These are phyloP conservation scores for Pythium dissimile DNA, from an alignment of 352 stramenopile species.

Conservation along the genomic window DNA sequence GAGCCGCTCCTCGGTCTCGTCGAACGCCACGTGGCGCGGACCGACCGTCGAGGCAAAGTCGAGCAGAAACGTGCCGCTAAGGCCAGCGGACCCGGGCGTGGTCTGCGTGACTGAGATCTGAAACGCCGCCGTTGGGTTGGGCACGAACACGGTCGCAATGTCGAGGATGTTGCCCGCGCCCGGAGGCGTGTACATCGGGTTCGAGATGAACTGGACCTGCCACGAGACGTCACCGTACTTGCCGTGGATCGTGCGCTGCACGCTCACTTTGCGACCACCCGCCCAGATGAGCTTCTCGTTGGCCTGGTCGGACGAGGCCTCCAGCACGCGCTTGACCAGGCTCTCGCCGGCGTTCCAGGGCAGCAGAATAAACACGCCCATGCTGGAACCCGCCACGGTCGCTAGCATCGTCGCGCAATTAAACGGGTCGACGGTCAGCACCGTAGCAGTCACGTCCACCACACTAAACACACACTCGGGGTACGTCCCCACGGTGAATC, in stretches of 20 bases:
- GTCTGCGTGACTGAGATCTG: conserved; percentile 83
- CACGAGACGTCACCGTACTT: conserved; percentile 95
- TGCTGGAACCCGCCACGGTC: conserved; percentile 14
- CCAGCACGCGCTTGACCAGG: conserved; percentile 44
- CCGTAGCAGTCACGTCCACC: conserved; percentile 21
- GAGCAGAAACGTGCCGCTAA: conserved; percentile 90
- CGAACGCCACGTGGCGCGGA: conserved; percentile 74
- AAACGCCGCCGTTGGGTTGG: conserved; percentile 13
- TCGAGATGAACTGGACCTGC: conserved; percentile 92
- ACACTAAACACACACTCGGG: conserved; percentile 55
- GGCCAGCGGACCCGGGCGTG: conserved; percentile 75
- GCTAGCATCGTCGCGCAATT: conserved; percentile 27
- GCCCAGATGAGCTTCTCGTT: conserved; percentile 39
- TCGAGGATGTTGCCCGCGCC: conserved; percentile 87
- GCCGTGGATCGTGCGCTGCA: conserved; percentile 87
- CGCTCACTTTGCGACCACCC: conserved; percentile 71
- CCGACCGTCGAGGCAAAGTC: conserved; percentile 87
- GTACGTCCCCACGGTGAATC: conserved; percentile 53
- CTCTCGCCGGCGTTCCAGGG: conserved; percentile 69
- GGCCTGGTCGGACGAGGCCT: conserved; percentile 43
- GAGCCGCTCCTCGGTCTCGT: conserved; percentile 84
- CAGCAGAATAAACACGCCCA: conserved; percentile 32
- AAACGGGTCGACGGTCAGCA: conserved; percentile 33
- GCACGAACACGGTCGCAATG: conserved; percentile 45
- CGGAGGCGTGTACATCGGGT: conserved; percentile 83